Base-by-base conservation (phyloP, 371 early-diverging fungal species). In the Apophysomyces variabilis region DNA sequence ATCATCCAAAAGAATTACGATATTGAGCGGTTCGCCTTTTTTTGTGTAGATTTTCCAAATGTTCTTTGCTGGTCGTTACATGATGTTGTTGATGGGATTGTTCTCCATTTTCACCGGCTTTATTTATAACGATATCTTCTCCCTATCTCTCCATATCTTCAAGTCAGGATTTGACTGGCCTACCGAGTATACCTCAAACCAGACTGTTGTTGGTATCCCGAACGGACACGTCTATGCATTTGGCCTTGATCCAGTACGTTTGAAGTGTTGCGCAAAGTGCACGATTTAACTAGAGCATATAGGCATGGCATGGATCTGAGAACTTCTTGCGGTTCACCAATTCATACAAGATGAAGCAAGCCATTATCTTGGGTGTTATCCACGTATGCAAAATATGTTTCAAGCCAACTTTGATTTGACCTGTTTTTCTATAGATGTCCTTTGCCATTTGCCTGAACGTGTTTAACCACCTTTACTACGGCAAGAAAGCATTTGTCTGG, bases 321-420 rank as follows among this genome's bases (percentile, higher is more conserved):
- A 97, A 96, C 82, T 90, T 85, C 67, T 87, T 97, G 66, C 76
- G 96, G 38, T 99, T 99, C 78, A 88, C 93, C 66, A 99, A 99
- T 85, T 97, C 98, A 41, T 97, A 99, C 88, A 99, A 99, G 88
- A 99, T 99, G 99, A 99, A 99, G 79, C 93, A 96, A 91, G 93
- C 98, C 38, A 90, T 99, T 68, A 87, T 99, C 60, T 72, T 99
- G 47, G 99, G 99, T 70, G 98, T 99, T 44, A 83, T 95, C 65
- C 99, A 99, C 73, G 88, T 86, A 76, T 70, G 74, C 65, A 47
- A 26, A 26, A 26, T 26, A 26, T 26, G 58, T 64, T n/a, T 14
- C 41, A 18, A 44, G n/a, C 11, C 26, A 37, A 61, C 5, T 50
- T 18, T 50, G 18, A 21, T 50, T 7, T 61, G 45, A 43, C 32